These are phyloP conservation scores for Gyromitra esculenta DNA, from an alignment of 2,329 filamentous ascomycete species.

Conservation along the genomic window DNA sequence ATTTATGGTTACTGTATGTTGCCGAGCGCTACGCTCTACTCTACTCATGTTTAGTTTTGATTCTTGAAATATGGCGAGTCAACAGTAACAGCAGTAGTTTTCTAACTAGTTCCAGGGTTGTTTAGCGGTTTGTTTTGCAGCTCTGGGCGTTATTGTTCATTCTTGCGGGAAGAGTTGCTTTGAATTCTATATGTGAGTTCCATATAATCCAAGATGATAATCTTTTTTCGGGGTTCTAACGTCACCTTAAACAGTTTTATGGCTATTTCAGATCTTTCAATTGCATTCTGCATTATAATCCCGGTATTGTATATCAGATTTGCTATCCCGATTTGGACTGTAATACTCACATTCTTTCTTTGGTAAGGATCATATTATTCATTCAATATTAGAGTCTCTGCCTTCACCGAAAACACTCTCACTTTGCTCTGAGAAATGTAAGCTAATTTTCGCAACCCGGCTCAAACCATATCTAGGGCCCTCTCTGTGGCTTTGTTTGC, in stretches of 20 bases:
- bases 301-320: constrained; percentile 11
- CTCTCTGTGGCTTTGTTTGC: constrained; percentile 12
- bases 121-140: constrained; percentile 17
- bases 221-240: not conserved
- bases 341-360: constrained; percentile 22
- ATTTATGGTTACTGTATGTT: constrained; percentile 20
- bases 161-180: constrained; percentile 15
- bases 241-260: constrained; percentile 8
- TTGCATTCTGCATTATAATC: constrained; percentile 10
- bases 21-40: too few species aligned
- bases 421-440: not conserved
- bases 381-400: not conserved
- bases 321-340: constrained; percentile 2
- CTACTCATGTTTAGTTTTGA: not conserved
- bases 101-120: constrained; percentile 11
- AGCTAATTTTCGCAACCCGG: not conserved
- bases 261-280: constrained; percentile 16
- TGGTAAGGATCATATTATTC: constrained; percentile 6
- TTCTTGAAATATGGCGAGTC: not conserved
- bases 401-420: not conserved
- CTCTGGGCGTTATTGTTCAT: constrained; percentile 11
- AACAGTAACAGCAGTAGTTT: not conserved
- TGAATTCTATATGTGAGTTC: constrained; percentile 26
- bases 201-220: not conserved
- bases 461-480: not conserved